Conservation (phyloP, 2,329 filamentous ascomycete species). For the Hortaea sp. region DNA sequence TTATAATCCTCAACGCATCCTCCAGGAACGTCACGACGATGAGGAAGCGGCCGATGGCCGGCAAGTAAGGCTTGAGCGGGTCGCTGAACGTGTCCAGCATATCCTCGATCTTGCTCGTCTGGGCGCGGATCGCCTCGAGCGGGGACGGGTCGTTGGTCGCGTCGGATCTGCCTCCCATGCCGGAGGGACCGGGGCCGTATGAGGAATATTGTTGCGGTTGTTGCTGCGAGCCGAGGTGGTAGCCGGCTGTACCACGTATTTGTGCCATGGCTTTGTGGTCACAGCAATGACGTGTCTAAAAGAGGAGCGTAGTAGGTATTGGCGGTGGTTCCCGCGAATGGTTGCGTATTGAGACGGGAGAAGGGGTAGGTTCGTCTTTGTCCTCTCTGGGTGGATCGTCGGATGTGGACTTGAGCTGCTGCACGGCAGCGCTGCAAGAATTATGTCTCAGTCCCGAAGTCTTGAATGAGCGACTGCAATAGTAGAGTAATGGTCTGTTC, state of each 20-base stretch:
- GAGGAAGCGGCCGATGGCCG: conserved; percentile 89
- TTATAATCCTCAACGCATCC: conserved; percentile 89
- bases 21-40: conserved; percentile 98
- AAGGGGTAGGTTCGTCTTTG: background rate
- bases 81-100: conserved; percentile 77
- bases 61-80: conserved; percentile 93
- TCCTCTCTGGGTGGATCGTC: background rate
- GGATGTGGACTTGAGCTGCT: conserved; percentile 2
- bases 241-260: conserved; percentile 59
- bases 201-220: conserved; percentile 9
- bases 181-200: conserved; percentile 41
- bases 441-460: too few relatives aligned
- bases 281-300: too few relatives aligned
- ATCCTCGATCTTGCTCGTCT: conserved; percentile 98
- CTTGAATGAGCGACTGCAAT: too few relatives aligned
- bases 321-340: background rate
- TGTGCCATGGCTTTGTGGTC: conserved; percentile 40
- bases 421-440: conserved; percentile 4
- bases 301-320: background rate
- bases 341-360: background rate
- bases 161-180: conserved; percentile 34
- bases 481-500: too few relatives aligned
- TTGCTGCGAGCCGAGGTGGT: conserved; percentile 68
- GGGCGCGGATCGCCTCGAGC: conserved; percentile 80
- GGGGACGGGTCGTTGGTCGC: conserved; percentile 61